Evolutionary conservation across 352 stramenopile genomes (phyloP).

Genomic region (Globisporangium heterothallicum): DNA sequence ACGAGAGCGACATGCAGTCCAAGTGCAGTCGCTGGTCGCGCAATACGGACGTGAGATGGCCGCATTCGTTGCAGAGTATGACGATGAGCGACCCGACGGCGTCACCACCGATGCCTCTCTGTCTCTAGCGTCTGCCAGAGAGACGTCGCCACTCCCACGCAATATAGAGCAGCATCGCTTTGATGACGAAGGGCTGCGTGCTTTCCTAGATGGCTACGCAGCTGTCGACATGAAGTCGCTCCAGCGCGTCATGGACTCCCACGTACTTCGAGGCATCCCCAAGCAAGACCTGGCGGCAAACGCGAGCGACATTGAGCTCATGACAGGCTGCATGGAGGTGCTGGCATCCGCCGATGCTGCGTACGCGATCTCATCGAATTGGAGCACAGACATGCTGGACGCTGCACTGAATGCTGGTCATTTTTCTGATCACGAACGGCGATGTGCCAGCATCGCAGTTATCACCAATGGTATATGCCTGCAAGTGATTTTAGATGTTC

Average conservation of each 20-base stretch:
- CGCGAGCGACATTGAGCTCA: conserved; percentile 18
- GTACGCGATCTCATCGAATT: conserved; percentile 63
- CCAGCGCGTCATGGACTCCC: conserved; percentile 28
- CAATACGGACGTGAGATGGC: conserved; percentile 30
- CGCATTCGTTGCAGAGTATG: conserved; percentile 5
- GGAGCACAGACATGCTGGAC: conserved; percentile 44
- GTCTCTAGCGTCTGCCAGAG: too few relatives aligned
- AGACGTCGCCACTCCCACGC: too few relatives aligned
- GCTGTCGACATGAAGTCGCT: conserved; percentile 42
- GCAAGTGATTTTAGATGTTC: too few relatives aligned
- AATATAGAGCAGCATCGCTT: conserved; percentile 26
- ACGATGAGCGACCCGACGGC: too few relatives aligned
- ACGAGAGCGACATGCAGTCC: conserved; percentile 9
- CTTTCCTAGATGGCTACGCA: conserved; percentile 42
- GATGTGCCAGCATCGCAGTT: conserved; percentile 14
- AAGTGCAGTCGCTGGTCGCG: conserved; percentile 25
- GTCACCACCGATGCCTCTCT: too few relatives aligned
- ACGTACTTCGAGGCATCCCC: conserved; percentile 32
- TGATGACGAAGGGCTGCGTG: conserved; percentile 23
- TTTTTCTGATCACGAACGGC: not conserved
- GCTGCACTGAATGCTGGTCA: conserved; percentile 14
- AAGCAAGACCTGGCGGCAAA: conserved; percentile 8
- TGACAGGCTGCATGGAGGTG: conserved; percentile 24
- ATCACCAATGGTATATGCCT: conserved; percentile 45
- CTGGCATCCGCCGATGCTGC: conserved; percentile 18